Evolutionary conservation across 2,329 filamentous ascomycete genomes (phyloP), one percentile per base, ranked within the genome.

Genomic region (Pseudohalonectria lignicola): DNA sequence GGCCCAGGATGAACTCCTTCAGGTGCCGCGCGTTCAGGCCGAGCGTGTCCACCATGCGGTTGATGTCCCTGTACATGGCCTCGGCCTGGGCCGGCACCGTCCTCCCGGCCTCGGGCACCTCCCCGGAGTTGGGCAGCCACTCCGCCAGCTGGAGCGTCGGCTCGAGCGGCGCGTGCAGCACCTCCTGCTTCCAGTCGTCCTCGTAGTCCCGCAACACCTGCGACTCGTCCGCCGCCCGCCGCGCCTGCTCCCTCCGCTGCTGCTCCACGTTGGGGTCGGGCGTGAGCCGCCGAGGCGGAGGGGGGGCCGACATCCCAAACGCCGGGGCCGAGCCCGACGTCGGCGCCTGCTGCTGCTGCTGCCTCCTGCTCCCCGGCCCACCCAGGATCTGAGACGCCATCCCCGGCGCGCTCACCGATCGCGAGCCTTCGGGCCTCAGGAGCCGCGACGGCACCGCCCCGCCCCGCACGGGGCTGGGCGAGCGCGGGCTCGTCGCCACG

Each of bases 11-110:
- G 45, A 80, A 82, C 10, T 66, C 65, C 34, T 69, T 66, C 28
- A 90, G 74, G 5, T 84, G 77, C 13, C 74, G 67, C 10, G 67
- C 77, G 53, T 96, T 96, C 36, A 95, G 71, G 9, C 90, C 90
- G 30, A 96, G 64, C 0, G 85, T 90, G 50, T 95, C 86, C 31
- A 98, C 79, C 92, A 96, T 98, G 11, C 84, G 84, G 56, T 92
- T 90, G 54, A 90, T 84, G 50, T 90, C 85, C 32, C 82, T 74
- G 55, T 85, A 92, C 1, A 82, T 65, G 15, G 75, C 71, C 50
- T 82, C 77, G 17, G 78, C 75, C 47, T 80, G 76, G 8, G 71
- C 67, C 4, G 76, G 71, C 23, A 81, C 65, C 33, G 67, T 76
- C 39, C 78, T 71, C 37, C 66, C 63, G 12, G 69, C 68, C 12